Evolutionary conservation across 2,329 filamentous ascomycete genomes (phyloP).

Genomic region (Cladosporium sp.): DNA sequence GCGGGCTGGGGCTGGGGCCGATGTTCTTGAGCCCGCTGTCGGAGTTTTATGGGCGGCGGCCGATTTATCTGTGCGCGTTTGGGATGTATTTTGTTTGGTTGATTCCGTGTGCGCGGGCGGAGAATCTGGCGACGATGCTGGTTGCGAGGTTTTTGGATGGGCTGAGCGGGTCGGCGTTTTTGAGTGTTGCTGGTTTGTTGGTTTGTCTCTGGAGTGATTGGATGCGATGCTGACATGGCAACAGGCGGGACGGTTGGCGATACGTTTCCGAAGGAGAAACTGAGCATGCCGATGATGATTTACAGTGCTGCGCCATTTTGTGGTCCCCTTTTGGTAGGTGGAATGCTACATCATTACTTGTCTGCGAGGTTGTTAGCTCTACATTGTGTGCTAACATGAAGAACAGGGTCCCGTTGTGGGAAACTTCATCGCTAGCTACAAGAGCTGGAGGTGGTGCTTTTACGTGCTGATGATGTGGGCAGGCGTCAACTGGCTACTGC

Average conservation of each 20-base stretch:
- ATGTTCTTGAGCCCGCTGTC: conserved; percentile 57
- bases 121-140: conserved; percentile 60
- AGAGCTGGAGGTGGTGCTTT: conserved; percentile 73
- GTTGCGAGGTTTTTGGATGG: conserved; percentile 72
- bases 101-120: conserved; percentile 63
- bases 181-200: conserved; percentile 52
- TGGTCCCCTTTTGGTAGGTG: conserved; percentile 42
- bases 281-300: conserved; percentile 77
- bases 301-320: conserved; percentile 56
- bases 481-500: conserved; percentile 54
- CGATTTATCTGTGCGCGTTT: conserved; percentile 63
- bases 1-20: conserved; percentile 55
- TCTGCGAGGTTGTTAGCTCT: too few relatives aligned
- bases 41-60: conserved; percentile 61
- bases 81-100: conserved; percentile 60
- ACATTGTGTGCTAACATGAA: too few relatives aligned
- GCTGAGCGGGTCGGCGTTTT: conserved; percentile 57
- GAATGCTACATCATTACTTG: too few relatives aligned
- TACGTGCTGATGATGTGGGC: conserved; percentile 82
- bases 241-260: conserved; percentile 76
- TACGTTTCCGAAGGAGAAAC: conserved; percentile 60
- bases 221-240: too few relatives aligned
- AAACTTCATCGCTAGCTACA: conserved; percentile 75
- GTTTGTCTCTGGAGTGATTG: too few relatives aligned
- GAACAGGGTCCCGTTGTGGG: conserved; percentile 52